phyloP scores from a whole-genome alignment of 78 protist genomes.

The Dictyostelium brefeldianum region DNA sequence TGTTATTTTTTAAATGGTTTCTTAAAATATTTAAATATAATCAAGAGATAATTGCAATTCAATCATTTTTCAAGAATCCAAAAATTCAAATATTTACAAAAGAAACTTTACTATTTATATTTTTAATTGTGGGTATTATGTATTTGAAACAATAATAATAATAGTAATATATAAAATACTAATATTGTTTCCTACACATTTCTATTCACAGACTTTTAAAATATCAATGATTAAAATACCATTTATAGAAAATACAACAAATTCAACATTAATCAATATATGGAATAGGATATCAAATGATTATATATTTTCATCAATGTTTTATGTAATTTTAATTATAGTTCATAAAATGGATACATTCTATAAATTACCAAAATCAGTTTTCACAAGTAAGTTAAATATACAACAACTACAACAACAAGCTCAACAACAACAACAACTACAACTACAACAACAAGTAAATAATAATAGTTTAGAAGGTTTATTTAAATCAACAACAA shows the following conservation, averaged over 20 bases:
- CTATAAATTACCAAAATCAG: slow-evolving; percentile 16
- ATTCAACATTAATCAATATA: background rate
- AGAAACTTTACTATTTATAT: background rate
- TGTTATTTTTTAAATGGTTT: background rate
- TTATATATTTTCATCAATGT: slow-evolving; percentile 13
- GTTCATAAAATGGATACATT: slow-evolving; percentile 5
- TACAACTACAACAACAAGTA: background rate
- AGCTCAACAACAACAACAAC: background rate
- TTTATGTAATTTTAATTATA: slow-evolving; percentile 14
- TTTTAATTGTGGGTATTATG: background rate
- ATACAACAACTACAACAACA: background rate
- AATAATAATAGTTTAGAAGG: background rate
- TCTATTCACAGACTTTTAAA: background rate
- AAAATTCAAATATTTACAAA: background rate
- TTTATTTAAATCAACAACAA: background rate
- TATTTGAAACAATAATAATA: no score
- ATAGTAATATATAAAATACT: no score
- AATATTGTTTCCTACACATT: background rate
- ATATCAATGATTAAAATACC: background rate
- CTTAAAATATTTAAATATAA: background rate
- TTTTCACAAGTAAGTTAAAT: background rate
- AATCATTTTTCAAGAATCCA: slow-evolving; percentile 1
- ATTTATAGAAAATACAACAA: background rate
- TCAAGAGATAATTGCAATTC: background rate
- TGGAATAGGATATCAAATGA: slow-evolving; percentile 19